Percentiles rank a stretch among this genome's conserved stretches.
phyloP scores from a whole-genome alignment of 1,284 basidiomycete genomes.

The Porogramme epimiltina region DNA sequence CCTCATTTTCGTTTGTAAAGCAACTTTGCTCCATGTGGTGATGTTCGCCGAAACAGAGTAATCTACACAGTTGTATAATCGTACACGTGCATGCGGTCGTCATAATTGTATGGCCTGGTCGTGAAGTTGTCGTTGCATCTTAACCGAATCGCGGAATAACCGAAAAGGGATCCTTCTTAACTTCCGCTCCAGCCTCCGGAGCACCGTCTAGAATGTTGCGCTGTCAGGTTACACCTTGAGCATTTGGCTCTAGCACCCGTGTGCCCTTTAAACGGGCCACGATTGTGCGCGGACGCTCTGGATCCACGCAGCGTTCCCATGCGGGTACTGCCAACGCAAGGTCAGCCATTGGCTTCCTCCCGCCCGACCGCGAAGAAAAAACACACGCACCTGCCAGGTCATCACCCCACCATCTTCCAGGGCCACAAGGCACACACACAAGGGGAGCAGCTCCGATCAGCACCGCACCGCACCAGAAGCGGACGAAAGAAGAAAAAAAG shows the following conservation, averaged over 20 bases:
- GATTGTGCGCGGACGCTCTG: conserved; percentile 31
- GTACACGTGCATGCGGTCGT: too few species aligned
- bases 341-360: too few species aligned
- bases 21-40: too few species aligned
- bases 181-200: too few species aligned
- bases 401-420: conserved; percentile 50
- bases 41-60: too few species aligned
- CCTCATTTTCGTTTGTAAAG: too few species aligned
- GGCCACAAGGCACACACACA: background rate
- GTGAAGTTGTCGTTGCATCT: background rate
- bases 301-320: conserved; percentile 53
- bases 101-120: background rate
- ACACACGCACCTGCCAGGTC: conserved; percentile 30
- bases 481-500: background rate
- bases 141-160: too few species aligned
- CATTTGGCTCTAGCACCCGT: background rate
- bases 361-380: background rate
- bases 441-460: too few species aligned
- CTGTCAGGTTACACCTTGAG: too few species aligned
- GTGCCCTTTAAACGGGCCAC: conserved; percentile 26
- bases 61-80: too few species aligned
- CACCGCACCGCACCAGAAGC: background rate
- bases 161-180: too few species aligned
- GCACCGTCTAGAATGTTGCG: too few species aligned
- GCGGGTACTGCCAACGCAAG: conserved; percentile 40